A percentile compares a stretch with the other conserved stretches of the same genome.
Evolutionary conservation across 2,329 filamentous ascomycete genomes (phyloP).

Genomic region (Dothideomycetidae sp.): DNA sequence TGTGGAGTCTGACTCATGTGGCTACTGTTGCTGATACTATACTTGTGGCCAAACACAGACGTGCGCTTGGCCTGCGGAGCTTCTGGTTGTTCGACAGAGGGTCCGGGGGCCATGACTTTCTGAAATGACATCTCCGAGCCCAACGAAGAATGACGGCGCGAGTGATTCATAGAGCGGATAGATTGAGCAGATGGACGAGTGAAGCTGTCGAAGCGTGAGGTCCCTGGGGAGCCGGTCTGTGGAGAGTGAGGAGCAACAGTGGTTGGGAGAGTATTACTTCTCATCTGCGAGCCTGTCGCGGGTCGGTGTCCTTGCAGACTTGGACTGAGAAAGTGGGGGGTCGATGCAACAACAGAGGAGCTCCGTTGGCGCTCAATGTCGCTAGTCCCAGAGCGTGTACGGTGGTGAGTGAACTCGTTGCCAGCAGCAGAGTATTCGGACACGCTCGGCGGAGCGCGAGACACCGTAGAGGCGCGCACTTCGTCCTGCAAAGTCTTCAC

Average conservation of each 20-base stretch:
- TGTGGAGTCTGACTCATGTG: slow-evolving; percentile 3
- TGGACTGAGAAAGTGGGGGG: not conserved
- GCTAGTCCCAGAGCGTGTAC: slow-evolving; percentile 22
- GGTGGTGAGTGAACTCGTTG: slow-evolving; percentile 13
- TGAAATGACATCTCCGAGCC: slow-evolving; percentile 34
- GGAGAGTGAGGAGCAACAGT: slow-evolving; percentile 1
- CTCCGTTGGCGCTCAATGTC: slow-evolving; percentile 34
- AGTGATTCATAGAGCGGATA: slow-evolving; percentile 50
- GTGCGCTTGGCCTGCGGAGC: slow-evolving; percentile 6
- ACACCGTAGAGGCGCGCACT: slow-evolving; percentile 46
- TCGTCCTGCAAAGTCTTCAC: slow-evolving; percentile 86
- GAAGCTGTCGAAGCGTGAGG: slow-evolving; percentile 20
- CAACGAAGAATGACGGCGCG: slow-evolving; percentile 74
- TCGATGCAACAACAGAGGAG: slow-evolving; percentile 23
- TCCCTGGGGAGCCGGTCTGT: slow-evolving; percentile 13
- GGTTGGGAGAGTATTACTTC: slow-evolving; percentile 5
- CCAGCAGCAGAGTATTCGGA: slow-evolving; percentile 29
- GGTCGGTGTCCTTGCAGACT: slow-evolving; percentile 8
- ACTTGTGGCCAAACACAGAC: slow-evolving; percentile 17
- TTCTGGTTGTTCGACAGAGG: slow-evolving; percentile 15
- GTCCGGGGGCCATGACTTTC: slow-evolving; percentile 2
- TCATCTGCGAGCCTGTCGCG: not conserved
- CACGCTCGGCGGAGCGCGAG: slow-evolving; percentile 22
- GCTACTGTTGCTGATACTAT: slow-evolving; percentile 16
- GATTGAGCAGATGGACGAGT: slow-evolving; percentile 24